Base-by-base conservation (phyloP, 2,329 filamentous ascomycete species). In the Hymenoscyphus salicellus region DNA sequence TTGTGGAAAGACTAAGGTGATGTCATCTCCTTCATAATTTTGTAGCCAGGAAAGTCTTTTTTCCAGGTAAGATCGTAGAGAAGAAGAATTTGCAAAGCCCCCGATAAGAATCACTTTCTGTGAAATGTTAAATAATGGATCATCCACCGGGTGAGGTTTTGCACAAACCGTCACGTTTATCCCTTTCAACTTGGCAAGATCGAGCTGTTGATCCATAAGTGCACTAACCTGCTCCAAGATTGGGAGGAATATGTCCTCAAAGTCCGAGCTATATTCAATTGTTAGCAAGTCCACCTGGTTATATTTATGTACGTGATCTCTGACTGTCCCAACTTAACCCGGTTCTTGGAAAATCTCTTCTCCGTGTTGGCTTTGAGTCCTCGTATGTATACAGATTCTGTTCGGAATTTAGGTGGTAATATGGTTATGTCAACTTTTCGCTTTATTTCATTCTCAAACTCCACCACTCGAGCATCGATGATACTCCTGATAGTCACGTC, bases 91-190 rank as follows among this genome's bases (percentile, higher is more conserved):
- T 5, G 56, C 52, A 30, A 69, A 69, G 5, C 67, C 67, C 3
- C 67, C 67, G 20, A 69, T 61, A n/a, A 69, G 63, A 58, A 69
- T 28, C 5, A 69, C 63, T 66, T 67, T 67, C 67, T 69, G 36
- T 10, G 3, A 3, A 62, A 60, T 14, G 20, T 60, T 60, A 23
- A 26, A 41, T 17, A 3, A 6, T 1, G 10, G 14, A 46, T 32
- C 43, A 38, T 10, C 23, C 10, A 11, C 33, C 49, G 33, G 14
- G 36, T 16, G 14, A n/a, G 58, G 5, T 11, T 17, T 55, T 23
- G 10, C 43, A 14, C 36, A 10, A 30, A 63, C 63, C 58, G 63
- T 49, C 14, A 65, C 58, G n/a, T 60, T 33, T 30, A 55, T 26
- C 5, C 41, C 38, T 10, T 32, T 33, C 5, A 46, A 30, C 33